Evolutionary conservation across 257 asterid species (phyloP).

Genomic region (Nicotiana benthamiana): DNA sequence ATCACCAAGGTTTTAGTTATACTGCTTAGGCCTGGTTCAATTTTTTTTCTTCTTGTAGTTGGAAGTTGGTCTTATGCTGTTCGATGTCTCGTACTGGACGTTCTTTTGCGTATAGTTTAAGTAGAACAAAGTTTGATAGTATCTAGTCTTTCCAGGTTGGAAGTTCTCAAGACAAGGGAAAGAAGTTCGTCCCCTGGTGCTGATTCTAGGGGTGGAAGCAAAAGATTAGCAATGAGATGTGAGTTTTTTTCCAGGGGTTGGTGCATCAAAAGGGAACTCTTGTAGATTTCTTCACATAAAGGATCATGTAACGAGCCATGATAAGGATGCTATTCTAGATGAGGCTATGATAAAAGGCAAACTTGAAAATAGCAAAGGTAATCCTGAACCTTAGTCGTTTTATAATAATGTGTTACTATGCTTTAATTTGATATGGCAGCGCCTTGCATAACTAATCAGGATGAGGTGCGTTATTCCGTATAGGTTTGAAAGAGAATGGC

Average conservation of each 20-base stretch:
- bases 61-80: slow-evolving; percentile 3
- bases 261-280: slow-evolving; percentile 78
- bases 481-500: slow-evolving; percentile 16
- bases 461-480: not conserved
- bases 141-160: slow-evolving; percentile 56
- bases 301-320: slow-evolving; percentile 14
- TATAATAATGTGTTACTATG: not conserved
- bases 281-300: slow-evolving; percentile 78
- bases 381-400: slow-evolving; percentile 14
- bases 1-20: slow-evolving; percentile 45
- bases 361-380: slow-evolving; percentile 46
- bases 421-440: not conserved
- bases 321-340: slow-evolving; percentile 32
- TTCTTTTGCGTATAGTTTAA: slow-evolving; percentile 12
- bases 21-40: slow-evolving; percentile 9
- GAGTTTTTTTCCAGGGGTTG: slow-evolving; percentile 81
- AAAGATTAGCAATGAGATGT: slow-evolving; percentile 54
- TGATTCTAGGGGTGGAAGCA: slow-evolving; percentile 34
- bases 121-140: slow-evolving; percentile 23
- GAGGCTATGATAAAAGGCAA: slow-evolving; percentile 26
- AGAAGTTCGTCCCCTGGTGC: slow-evolving; percentile 43
- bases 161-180: slow-evolving; percentile 33
- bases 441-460: slow-evolving; percentile 14
- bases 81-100: not conserved
- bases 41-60: slow-evolving; percentile 10